A percentile compares a stretch with the other conserved stretches of the same genome.
Conservation (phyloP, 768 basidiomycete genomes). For the Serendipita sp. region DNA sequence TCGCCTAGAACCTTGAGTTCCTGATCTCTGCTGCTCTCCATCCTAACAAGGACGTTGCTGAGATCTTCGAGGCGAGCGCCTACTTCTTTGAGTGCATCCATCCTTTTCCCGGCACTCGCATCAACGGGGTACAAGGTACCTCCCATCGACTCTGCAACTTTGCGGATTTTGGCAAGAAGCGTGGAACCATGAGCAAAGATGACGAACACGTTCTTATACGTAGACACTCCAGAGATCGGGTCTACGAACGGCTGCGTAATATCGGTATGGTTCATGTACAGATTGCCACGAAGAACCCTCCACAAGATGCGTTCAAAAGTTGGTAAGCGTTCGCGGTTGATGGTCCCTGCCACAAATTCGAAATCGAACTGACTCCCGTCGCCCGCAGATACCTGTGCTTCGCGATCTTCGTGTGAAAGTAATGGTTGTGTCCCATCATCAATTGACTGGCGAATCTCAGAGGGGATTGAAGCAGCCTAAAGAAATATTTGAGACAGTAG, state of each 20-base stretch:
- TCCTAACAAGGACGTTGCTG: slow-evolving; percentile 77
- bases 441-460: slow-evolving; percentile 72
- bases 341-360: slow-evolving; percentile 96
- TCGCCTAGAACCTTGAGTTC: slow-evolving; percentile 80
- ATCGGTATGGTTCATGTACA: slow-evolving; percentile 98
- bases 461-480: slow-evolving; percentile 63
- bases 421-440: slow-evolving; percentile 86
- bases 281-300: slow-evolving; percentile 92
- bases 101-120: slow-evolving; percentile 80
- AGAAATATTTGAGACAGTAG: neutral
- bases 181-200: slow-evolving; percentile 96
- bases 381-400: slow-evolving; percentile 36
- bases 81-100: slow-evolving; percentile 80
- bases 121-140: slow-evolving; percentile 95
- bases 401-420: slow-evolving; percentile 80
- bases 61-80: slow-evolving; percentile 80
- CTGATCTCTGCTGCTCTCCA: slow-evolving; percentile 60
- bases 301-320: slow-evolving; percentile 96
- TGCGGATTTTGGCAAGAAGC: slow-evolving; percentile 89
- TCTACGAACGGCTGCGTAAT: slow-evolving; percentile 88
- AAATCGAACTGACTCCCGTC: slow-evolving; percentile 59
- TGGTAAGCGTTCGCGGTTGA: slow-evolving; percentile 78
- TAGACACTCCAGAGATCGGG: slow-evolving; percentile 63
- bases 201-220: slow-evolving; percentile 97
- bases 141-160: slow-evolving; percentile 98